These are phyloP conservation scores for Skeletonema tropicum DNA, from an alignment of 108 stramenopile genomes.

Conservation along the genomic window DNA sequence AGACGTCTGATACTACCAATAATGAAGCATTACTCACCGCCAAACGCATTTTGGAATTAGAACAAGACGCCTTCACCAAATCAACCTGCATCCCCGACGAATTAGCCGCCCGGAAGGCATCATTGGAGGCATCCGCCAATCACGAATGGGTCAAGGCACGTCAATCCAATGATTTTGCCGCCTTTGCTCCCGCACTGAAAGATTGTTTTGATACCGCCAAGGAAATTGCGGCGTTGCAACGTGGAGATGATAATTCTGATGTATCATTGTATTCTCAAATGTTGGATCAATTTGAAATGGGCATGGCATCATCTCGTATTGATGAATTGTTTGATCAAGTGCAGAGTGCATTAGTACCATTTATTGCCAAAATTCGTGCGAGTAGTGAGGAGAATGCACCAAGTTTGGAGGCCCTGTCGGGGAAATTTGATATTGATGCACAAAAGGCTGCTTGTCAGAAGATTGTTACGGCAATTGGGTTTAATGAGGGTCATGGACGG, in stretches of 20 bases:
- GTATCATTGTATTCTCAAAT: conserved; percentile 68
- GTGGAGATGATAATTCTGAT: conserved; percentile 16
- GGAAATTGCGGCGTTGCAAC: conserved; percentile 61
- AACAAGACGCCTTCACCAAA: conserved; percentile 51
- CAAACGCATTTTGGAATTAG: conserved; percentile 54
- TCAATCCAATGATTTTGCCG: conserved; percentile 55
- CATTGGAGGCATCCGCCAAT: conserved; percentile 59
- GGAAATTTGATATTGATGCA: conserved; percentile 57
- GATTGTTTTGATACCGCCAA: conserved; percentile 69
- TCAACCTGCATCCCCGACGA: conserved; percentile 56
- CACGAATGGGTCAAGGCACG: conserved; percentile 77
- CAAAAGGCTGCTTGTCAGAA: conserved; percentile 62
- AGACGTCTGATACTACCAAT: background rate
- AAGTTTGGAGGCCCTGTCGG: conserved; percentile 35
- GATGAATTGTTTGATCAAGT: conserved; percentile 81
- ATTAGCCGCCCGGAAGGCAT: conserved; percentile 67
- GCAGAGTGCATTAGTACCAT: conserved; percentile 67
- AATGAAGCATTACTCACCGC: conserved; percentile 27
- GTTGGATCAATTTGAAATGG: conserved; percentile 82
- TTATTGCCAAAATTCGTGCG: conserved; percentile 65
- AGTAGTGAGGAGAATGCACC: conserved; percentile 33
- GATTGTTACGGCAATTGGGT: conserved; percentile 78
- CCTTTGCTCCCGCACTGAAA: conserved; percentile 55
- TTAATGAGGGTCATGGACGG: conserved; percentile 68
- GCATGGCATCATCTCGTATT: conserved; percentile 73